Evolutionary conservation across 2,329 filamentous ascomycete genomes (phyloP).

Genomic region (Daldinia sp.): DNA sequence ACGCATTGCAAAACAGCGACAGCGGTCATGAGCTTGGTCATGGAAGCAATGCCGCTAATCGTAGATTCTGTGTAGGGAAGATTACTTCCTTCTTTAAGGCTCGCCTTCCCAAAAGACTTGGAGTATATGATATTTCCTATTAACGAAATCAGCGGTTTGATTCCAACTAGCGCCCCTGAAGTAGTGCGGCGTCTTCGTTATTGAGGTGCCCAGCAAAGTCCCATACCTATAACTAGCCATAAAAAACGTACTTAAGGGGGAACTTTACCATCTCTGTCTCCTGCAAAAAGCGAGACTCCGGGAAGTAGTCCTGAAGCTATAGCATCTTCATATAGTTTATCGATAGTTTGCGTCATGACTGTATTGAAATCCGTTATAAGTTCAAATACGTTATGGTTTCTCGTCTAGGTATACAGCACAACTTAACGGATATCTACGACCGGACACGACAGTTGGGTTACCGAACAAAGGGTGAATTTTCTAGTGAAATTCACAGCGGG

Average conservation of each 20-base stretch:
- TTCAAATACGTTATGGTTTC: too few species aligned
- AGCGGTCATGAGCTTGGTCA: constrained; percentile 57
- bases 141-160: neutral
- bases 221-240: too few species aligned
- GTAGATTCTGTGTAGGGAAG: constrained; percentile 38
- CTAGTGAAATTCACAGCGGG: neutral
- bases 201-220: too few species aligned
- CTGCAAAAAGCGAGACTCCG: constrained; percentile 33
- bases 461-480: neutral
- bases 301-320: constrained; percentile 37
- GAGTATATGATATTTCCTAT: constrained; percentile 39
- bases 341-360: constrained; percentile 30
- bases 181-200: too few species aligned
- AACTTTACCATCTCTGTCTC: constrained; percentile 34
- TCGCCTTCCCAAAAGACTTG: constrained; percentile 38
- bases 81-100: constrained; percentile 36
- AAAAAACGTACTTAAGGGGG: neutral
- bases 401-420: too few species aligned
- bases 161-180: neutral
- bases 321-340: constrained; percentile 34
- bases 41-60: constrained; percentile 39
- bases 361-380: neutral
- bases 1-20: constrained; percentile 64
- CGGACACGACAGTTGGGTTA: too few species aligned
- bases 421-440: too few species aligned